Evolutionary conservation across 371 early-diverging fungal species (phyloP), one percentile per base, ranked within the genome.

Genomic region (Mortierella sp.): DNA sequence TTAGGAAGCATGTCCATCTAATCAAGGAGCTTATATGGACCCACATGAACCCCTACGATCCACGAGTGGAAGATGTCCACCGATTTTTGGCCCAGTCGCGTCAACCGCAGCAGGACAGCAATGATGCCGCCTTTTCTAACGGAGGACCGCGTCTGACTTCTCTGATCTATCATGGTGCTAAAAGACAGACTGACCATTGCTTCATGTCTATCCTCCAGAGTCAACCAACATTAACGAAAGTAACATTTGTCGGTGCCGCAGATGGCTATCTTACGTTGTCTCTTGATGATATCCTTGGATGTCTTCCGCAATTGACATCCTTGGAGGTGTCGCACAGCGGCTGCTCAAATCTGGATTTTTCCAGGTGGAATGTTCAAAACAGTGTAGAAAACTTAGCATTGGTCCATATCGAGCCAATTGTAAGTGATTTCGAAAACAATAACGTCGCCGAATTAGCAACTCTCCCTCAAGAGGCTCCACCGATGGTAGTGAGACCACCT

Each of bases 1-100:
- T 32, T n/a, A 16, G 26, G 26, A 64, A 64, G 64, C 20, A 64
- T 35, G 32, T 20, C 10, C 64, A 51, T 30, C 64, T 64, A 11
- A 55, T 55, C 55, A 55, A 55, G 28, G 55, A 55, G 28, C 22
- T 55, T 16, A 1, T 1, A 16, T 55, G 55, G 55, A 30, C 8
- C 1, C 1, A 28, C 11, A 28, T 24, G 16, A 1, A 26, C 14
- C 28, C 3, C 20, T 10, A 3, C 14, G 24, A 28, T 28, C 28
- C 16, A 55, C 55, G 24, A 28, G 10, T 30, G 11, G 55, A 55
- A 10, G 28, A 5, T 3, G 28, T 16, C 16, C 22, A 8, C 9
- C 28, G 5, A 20, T 55, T 55, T 16, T 8, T 26, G 20, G 24
- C 55, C 18, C 49, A n/a, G 49, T n/a, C 18, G 20, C 8, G 0